These are phyloP conservation scores for Fusarium euwallaceae DNA, from an alignment of 2,329 filamentous ascomycete genomes.

Conservation along the genomic window DNA sequence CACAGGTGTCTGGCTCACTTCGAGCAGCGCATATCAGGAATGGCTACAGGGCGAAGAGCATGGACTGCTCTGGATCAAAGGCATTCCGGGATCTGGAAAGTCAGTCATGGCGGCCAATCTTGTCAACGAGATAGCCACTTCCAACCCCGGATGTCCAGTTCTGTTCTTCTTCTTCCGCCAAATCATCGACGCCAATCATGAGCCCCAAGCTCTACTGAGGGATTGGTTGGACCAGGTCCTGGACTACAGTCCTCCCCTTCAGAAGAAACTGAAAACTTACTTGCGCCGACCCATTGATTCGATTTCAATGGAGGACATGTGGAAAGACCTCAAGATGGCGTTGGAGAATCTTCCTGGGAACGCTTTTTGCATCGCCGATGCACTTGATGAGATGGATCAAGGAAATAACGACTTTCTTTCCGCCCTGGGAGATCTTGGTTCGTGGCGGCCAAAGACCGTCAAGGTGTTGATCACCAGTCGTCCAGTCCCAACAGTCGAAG, in stretches of 20 bases:
- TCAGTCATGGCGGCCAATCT: conserved; percentile 51
- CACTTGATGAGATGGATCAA: conserved; percentile 62
- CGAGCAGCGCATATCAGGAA: conserved; percentile 8
- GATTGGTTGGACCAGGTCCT: conserved; percentile 54
- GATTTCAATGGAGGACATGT: conserved; percentile 44
- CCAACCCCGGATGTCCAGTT: conserved; percentile 39
- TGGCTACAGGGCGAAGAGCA: conserved; percentile 8
- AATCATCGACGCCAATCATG: conserved; percentile 54
- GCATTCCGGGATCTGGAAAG: conserved; percentile 56
- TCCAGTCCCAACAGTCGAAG: conserved; percentile 50
- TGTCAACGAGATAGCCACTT: conserved; percentile 22
- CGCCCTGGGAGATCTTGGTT: conserved; percentile 50
- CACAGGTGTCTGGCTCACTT: conserved; percentile 29
- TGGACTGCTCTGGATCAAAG: conserved; percentile 41
- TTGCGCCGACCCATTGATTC: background rate
- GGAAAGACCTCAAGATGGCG: conserved; percentile 46
- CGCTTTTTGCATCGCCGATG: conserved; percentile 58
- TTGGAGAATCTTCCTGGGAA: conserved; percentile 35
- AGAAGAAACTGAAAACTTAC: conserved; percentile 38
- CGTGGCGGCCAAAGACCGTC: conserved; percentile 47
- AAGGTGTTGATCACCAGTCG: conserved; percentile 62
- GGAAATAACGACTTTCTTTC: conserved; percentile 51
- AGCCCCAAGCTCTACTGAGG: conserved; percentile 46
- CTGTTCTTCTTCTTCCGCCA: conserved; percentile 58
- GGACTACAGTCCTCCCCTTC: conserved; percentile 48